phyloP scores from a whole-genome alignment of 495 filamentous ascomycete genomes.

The Stereocaulon alpinum region DNA sequence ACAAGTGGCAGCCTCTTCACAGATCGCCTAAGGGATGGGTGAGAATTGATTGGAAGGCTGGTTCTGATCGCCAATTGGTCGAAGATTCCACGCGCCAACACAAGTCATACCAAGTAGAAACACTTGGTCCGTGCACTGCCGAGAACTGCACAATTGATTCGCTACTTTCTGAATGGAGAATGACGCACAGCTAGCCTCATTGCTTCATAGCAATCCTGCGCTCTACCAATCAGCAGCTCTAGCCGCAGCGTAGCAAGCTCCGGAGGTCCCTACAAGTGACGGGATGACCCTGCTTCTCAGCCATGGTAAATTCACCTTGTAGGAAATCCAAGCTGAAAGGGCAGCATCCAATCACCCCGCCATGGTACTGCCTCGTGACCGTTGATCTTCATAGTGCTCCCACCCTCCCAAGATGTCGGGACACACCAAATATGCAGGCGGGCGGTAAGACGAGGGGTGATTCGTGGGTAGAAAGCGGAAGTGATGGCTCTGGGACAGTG shows the following conservation, averaged over 20 bases:
- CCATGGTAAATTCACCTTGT: not conserved
- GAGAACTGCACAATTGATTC: not conserved
- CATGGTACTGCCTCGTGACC: conserved; percentile 2
- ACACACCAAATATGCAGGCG: conserved; percentile 10
- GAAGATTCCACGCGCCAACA: not conserved
- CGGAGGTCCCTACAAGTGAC: no score
- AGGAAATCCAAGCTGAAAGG: not conserved
- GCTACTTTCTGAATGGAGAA: not conserved
- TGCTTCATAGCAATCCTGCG: not conserved
- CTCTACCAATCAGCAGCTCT: no score
- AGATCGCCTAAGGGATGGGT: not conserved
- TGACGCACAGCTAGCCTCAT: not conserved
- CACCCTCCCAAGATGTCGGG: conserved; percentile 12
- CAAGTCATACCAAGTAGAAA: not conserved
- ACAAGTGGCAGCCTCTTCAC: not conserved
- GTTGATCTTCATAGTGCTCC: conserved; percentile 8
- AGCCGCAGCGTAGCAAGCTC: no score
- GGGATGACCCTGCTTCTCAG: not conserved
- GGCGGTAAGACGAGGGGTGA: not conserved
- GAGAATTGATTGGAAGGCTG: not conserved
- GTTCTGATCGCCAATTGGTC: not conserved
- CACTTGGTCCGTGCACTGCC: not conserved
- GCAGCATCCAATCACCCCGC: not conserved
- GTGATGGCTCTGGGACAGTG: not conserved
- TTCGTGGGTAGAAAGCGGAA: not conserved